These are phyloP conservation scores for Sclerotiophoma versabilis DNA, from an alignment of 2,329 filamentous ascomycete species.

Conservation along the genomic window DNA sequence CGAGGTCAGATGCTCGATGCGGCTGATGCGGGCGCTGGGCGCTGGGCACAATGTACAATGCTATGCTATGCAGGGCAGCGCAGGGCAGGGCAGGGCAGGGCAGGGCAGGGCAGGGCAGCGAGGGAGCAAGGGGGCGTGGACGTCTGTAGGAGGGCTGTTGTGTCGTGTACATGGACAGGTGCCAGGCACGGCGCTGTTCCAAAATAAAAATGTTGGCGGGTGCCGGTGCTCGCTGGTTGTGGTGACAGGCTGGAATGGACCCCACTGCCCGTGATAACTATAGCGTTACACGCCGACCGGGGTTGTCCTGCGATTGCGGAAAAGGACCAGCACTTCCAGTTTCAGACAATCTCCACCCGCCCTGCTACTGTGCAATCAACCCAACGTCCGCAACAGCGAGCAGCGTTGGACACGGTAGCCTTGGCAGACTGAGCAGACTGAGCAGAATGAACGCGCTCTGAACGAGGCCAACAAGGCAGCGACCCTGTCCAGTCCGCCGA, in stretches of 20 bases:
- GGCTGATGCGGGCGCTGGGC: slow-evolving; percentile 20
- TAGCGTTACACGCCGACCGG: slow-evolving; percentile 23
- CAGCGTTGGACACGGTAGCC: not conserved
- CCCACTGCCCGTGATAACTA: slow-evolving; percentile 20
- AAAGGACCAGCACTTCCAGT: slow-evolving; percentile 8
- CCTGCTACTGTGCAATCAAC: slow-evolving; percentile 11
- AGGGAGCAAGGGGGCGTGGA: not conserved
- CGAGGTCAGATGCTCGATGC: slow-evolving; percentile 25
- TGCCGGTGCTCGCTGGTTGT: slow-evolving; percentile 21
- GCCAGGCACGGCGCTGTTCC: slow-evolving; percentile 20
- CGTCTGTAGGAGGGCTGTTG: not conserved
- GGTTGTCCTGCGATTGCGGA: slow-evolving; percentile 24
- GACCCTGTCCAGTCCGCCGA: too few species aligned
- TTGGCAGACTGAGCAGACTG: too few species aligned
- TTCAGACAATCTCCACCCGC: slow-evolving; percentile 16
- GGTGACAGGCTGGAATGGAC: slow-evolving; percentile 39
- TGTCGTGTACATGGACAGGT: slow-evolving; percentile 9
- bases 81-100: slow-evolving; percentile 9
- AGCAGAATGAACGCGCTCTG: too few species aligned
- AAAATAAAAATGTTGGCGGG: slow-evolving; percentile 23
- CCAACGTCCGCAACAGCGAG: not conserved
- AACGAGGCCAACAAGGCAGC: too few species aligned
- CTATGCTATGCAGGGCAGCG: slow-evolving; percentile 23
- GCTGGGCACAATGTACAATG: slow-evolving; percentile 6
- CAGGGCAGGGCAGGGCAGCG: not conserved